Conservation (phyloP, 805 yeast genomes). For the Lachancea quebecensis region DNA sequence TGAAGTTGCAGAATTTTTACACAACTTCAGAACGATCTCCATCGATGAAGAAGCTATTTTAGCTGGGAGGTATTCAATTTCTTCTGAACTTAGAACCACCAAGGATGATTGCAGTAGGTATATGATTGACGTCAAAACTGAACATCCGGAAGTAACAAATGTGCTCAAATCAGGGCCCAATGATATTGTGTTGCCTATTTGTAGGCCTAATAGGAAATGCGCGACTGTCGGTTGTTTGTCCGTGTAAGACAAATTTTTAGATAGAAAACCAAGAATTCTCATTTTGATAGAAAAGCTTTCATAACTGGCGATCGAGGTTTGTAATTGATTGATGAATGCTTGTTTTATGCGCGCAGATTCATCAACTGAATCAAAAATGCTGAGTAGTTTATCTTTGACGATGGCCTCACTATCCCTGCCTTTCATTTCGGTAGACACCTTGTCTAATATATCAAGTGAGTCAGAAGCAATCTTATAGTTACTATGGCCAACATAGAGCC, state of each 20-base stretch:
- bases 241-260: slow-evolving; percentile 39
- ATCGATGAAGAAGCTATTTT: slow-evolving; percentile 51
- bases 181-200: slow-evolving; percentile 42
- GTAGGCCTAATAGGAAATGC: slow-evolving; percentile 76
- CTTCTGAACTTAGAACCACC: slow-evolving; percentile 33
- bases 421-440: slow-evolving; percentile 36
- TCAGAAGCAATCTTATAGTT: slow-evolving; percentile 44
- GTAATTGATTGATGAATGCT: slow-evolving; percentile 65
- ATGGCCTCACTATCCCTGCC: slow-evolving; percentile 32
- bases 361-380: slow-evolving; percentile 66
- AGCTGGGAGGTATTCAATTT: slow-evolving; percentile 48
- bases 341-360: slow-evolving; percentile 70
- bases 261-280: slow-evolving; percentile 52
- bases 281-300: slow-evolving; percentile 45
- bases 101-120: slow-evolving; percentile 44
- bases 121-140: slow-evolving; percentile 51
- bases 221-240: slow-evolving; percentile 46
- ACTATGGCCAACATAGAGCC: slow-evolving; percentile 62
- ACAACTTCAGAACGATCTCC: slow-evolving; percentile 56
- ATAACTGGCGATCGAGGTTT: slow-evolving; percentile 36
- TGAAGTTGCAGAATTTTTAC: slow-evolving; percentile 52
- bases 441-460: slow-evolving; percentile 47
- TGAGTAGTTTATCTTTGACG: slow-evolving; percentile 55
- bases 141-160: slow-evolving; percentile 45
- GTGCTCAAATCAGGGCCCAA: slow-evolving; percentile 44